Base-by-base conservation (phyloP, 768 basidiomycete genomes). In the Tylopilus plumbeoviolaceoides region DNA sequence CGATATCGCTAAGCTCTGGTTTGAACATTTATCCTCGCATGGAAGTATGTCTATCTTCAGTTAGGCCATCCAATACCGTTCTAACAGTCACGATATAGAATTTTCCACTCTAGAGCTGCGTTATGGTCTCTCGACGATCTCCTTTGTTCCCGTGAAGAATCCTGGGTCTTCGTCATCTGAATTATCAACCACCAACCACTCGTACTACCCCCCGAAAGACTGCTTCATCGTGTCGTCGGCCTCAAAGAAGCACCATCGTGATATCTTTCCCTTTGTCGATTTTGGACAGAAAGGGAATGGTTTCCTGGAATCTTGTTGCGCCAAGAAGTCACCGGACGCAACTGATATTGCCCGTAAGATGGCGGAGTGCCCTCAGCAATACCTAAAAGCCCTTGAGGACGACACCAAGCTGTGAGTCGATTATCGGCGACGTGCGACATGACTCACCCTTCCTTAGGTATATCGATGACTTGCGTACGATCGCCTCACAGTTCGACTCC, bases 221-320 rank as follows among this genome's bases (percentile, higher is more conserved):
- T 59, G 58, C 25, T 60, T 60, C 42, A 43, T 60, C 17, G 9
- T 1, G n/a, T 60, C 54, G 4, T 5, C 43, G 1, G 39, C 39
- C 4, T 42, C 35, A 20, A 56, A 56, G 49, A 30, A 31, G 3
- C 54, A 56, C 25, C 17, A 56, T 60, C 54, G 43, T 11, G 5
- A 11, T n/a, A 39, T 51, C 23, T 59, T 59, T 43, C n/a, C 58
- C 14, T 60, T 56, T n/a, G 58, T 59, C 10, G 30, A 59, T 48
- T 59, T 59, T 25, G 35, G 49, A 20, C 46, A 5, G 20, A 25
- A 35, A 23, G 45, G 45, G 31, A 46, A 35, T 23, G 14, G 14
- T 35, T 59, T 59, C 47, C 49, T 59, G 2, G 59, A 59, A 2
- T 56, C 38, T 12, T 59, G 58, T 21, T 31, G 45, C 5, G 49